phyloP scores from a whole-genome alignment of 2,329 filamentous ascomycete species.

The Fusarium sp. region DNA sequence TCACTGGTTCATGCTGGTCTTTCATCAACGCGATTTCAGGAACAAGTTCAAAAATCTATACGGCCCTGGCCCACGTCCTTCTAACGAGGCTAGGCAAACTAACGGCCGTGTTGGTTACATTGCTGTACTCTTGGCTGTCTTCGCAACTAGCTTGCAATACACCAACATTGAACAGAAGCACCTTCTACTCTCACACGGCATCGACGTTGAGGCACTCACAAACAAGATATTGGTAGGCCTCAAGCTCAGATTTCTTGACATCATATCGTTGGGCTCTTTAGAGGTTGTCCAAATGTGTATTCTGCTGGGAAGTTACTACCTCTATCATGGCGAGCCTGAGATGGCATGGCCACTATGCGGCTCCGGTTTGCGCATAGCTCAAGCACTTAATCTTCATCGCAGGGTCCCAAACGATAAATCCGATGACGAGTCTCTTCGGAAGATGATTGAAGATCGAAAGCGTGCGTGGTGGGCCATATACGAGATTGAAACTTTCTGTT shows the following conservation, averaged over 20 bases:
- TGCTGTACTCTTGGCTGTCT: constrained; percentile 21
- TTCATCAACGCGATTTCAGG: constrained; percentile 50
- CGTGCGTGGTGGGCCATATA: constrained; percentile 56
- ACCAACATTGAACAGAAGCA: background rate
- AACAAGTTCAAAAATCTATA: constrained; percentile 20
- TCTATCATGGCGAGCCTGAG: constrained; percentile 50
- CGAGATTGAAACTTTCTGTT: constrained; percentile 55
- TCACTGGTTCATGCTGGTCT: constrained; percentile 54
- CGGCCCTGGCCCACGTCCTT: background rate
- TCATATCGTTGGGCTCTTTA: constrained; percentile 37
- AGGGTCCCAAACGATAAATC: background rate
- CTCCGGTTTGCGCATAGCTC: constrained; percentile 50
- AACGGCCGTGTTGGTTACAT: constrained; percentile 11
- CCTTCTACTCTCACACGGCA: background rate
- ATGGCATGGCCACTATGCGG: constrained; percentile 54
- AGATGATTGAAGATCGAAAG: constrained; percentile 44
- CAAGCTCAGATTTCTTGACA: constrained; percentile 19
- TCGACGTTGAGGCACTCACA: background rate
- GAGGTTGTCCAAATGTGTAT: constrained; percentile 51
- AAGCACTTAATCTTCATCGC: constrained; percentile 49
- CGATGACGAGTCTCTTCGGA: background rate
- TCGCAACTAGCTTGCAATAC: constrained; percentile 28
- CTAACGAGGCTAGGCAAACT: background rate
- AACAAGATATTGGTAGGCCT: constrained; percentile 1
- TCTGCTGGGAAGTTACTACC: constrained; percentile 51